Conservation (phyloP, 1,284 basidiomycete genomes). For the Cutaneotrichosporon cavernicola region DNA sequence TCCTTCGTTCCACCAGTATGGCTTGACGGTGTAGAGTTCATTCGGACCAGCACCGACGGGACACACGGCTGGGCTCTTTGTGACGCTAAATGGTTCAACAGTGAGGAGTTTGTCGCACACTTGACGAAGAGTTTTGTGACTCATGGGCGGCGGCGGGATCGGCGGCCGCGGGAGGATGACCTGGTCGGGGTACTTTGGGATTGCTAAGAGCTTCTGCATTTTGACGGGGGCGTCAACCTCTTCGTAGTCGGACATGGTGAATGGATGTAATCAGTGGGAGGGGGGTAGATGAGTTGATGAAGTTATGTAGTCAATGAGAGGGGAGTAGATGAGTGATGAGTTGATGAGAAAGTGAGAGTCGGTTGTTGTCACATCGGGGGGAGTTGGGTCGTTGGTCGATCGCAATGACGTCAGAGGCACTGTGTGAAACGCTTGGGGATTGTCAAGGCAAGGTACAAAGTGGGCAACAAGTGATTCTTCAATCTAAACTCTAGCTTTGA, state of each 20-base stretch:
- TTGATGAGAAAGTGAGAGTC: too few relatives aligned
- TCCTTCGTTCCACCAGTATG: slow-evolving; percentile 37
- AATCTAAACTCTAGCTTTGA: not conserved
- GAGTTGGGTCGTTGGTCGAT: not conserved
- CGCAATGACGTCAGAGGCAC: not conserved
- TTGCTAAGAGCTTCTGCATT: slow-evolving; percentile 6
- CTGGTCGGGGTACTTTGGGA: slow-evolving; percentile 29
- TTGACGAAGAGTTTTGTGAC: slow-evolving; percentile 18
- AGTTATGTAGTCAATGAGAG: too few relatives aligned
- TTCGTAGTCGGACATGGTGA: not conserved
- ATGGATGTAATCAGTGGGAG: not conserved
- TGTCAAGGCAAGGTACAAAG: not conserved
- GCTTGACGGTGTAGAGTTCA: slow-evolving; percentile 37
- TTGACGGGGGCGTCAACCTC: not conserved
- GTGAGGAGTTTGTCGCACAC: slow-evolving; percentile 19
- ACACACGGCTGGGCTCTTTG: slow-evolving; percentile 29
- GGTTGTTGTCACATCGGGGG: too few relatives aligned
- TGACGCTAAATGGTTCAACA: slow-evolving; percentile 31
- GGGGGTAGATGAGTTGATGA: not conserved
- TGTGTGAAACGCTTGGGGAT: too few relatives aligned
- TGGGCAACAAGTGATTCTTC: not conserved
- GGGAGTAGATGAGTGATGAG: not conserved
- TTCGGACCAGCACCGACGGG: slow-evolving; percentile 33
- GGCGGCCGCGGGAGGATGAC: slow-evolving; percentile 20
- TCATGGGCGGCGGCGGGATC: slow-evolving; percentile 4